A percentile compares a stretch with the other conserved stretches of the same genome.
These are phyloP conservation scores for sweet orange (Citrus sinensis) DNA, from an alignment of 345 rosid species.

Conservation along the genomic window DVS_A1.0 CM039168.1:6448001-6448500, in stretches of 20 bases:
- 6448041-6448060: background rate
- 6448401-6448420: background rate
- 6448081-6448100: background rate
- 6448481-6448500: slow-evolving; percentile 22
- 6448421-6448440: background rate
- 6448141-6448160: background rate
- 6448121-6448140: background rate
- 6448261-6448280: background rate
- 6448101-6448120: background rate
- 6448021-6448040: background rate
- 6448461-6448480: background rate
- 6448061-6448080: background rate
- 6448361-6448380: background rate
- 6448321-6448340: background rate
- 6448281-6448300: slow-evolving; percentile 1
- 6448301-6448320: background rate
- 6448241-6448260: background rate
- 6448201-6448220: background rate
- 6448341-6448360: background rate
- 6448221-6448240: background rate
- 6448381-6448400: background rate
- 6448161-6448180: background rate
- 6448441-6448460: slow-evolving; percentile 7
- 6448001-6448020: background rate
- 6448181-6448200: background rate